Conservation (phyloP, 2,329 filamentous ascomycete genomes). For the Arthroderma sp. region DNA sequence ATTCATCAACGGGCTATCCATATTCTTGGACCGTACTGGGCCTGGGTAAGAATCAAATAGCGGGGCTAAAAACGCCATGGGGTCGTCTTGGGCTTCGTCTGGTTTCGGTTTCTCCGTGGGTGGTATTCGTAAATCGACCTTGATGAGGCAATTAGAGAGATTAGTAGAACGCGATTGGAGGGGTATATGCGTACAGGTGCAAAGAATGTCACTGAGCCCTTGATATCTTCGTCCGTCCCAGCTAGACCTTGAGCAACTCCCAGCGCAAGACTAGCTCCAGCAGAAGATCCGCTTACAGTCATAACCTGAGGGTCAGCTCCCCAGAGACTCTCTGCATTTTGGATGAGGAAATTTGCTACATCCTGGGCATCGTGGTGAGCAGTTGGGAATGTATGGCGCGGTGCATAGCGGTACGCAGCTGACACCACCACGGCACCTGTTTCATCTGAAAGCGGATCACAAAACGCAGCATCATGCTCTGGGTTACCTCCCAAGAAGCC, state of each 20-base stretch:
- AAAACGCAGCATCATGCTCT: conserved; percentile 26
- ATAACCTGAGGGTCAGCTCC: conserved; percentile 28
- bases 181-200: conserved; percentile 13
- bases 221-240: conserved; percentile 17
- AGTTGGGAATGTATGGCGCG: conserved; percentile 29
- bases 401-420: conserved; percentile 30
- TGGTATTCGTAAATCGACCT: conserved; percentile 27
- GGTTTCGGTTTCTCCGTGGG: conserved; percentile 31
- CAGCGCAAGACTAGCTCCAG: conserved; percentile 34
- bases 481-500: conserved; percentile 33
- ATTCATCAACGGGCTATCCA: conserved; percentile 25
- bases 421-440: conserved; percentile 31
- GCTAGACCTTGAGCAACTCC: conserved; percentile 17
- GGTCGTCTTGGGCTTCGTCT: conserved; percentile 24
- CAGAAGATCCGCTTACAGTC: conserved; percentile 33
- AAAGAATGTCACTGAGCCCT: conserved; percentile 31
- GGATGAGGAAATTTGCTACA: conserved; percentile 27
- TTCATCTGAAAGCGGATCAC: conserved; percentile 17
- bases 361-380: conserved; percentile 33
- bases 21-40: conserved; percentile 12
- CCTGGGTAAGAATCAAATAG: conserved; percentile 35
- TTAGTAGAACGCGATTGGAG: neutral
- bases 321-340: conserved; percentile 24
- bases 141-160: neutral
- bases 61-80: conserved; percentile 25